A percentile compares a stretch with the other conserved stretches of the same genome.
Conservation (phyloP, 495 filamentous ascomycete genomes). For the Aspergillus avenaceus region DNA sequence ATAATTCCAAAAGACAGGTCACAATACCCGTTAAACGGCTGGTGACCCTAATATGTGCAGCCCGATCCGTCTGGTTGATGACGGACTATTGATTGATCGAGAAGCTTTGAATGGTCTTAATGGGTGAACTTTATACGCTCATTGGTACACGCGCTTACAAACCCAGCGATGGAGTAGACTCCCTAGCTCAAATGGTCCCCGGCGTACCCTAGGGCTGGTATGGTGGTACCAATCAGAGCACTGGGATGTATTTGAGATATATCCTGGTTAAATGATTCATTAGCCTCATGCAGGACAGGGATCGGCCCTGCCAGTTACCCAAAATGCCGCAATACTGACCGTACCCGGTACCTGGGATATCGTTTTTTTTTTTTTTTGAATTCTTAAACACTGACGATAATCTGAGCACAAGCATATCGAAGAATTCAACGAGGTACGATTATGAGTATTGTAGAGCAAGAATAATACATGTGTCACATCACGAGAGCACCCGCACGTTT, state of each 20-base stretch:
- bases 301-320: conserved; percentile 5
- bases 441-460: not conserved
- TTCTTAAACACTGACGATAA: not conserved
- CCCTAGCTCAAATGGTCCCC: conserved; percentile 9
- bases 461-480: not conserved
- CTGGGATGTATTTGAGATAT: conserved; percentile 39
- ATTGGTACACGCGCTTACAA: conserved; percentile 8
- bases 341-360: not conserved
- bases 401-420: too few species aligned
- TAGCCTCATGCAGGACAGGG: conserved; percentile 23
- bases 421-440: not conserved
- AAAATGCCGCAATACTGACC: not conserved
- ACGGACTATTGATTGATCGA: conserved; percentile 21
- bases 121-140: conserved; percentile 12
- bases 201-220: conserved; percentile 12
- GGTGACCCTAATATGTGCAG: not conserved
- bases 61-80: conserved; percentile 1
- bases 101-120: conserved; percentile 14
- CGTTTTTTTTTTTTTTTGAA: not conserved
- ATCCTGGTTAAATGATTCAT: conserved; percentile 24
- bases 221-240: conserved; percentile 30
- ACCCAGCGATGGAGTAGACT: too few species aligned
- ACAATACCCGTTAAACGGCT: conserved; percentile 6
- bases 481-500: not conserved
- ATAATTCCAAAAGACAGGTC: not conserved